Evolutionary conservation across 169 alveolate species (phyloP), one percentile per base, ranked within the genome.

Genomic region (Eimeria mitis): DNA sequence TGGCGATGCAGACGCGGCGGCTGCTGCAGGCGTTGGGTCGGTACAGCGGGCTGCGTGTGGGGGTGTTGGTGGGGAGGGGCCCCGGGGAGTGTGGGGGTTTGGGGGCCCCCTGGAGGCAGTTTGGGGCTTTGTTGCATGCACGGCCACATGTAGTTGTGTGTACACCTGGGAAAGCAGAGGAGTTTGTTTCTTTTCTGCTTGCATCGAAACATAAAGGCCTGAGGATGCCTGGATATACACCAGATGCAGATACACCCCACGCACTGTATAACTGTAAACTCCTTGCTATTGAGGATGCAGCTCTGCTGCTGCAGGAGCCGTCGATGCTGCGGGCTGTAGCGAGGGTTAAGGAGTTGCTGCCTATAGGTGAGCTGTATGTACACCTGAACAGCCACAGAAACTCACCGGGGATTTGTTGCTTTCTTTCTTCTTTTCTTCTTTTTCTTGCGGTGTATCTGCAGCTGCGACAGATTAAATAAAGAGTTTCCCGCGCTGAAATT

Each of bases 91-190:
- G 42, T 31, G 37, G 94, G 54, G 42, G 25, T 63, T 42, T 85
- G 94, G 52, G 85, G 56, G 63, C 73, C 83, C 94, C 94, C n/a
- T 89, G 94, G 94, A 23, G 28, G 40, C 81, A 21, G 23, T 90
- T 90, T 63, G 65, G 16, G 25, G 44, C 81, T 6, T 40, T 90
- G 37, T 61, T 54, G 84, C 61, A 47, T 42, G 79, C 28, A 84
- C 40, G 56, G 90, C 89, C 95, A 11, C 95, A 90, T 28, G 83
- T 90, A 2, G 68, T 83, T 83, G 87, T 90, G 84, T 90, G 95
- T 76, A 90, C 95, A 23, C 95, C 95, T 37, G 95, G 95, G 59
- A 90, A 78, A 40, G 81, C 71, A 2, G 95, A 90, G 63, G 95
- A 90, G 56, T 78, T 73, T 16, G 68, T 78, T n/a, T 75, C 37